Percentiles rank a stretch among this genome's conserved stretches.
Conservation (phyloP, 495 filamentous ascomycete species). For the Cairneyella variabilis region DNA sequence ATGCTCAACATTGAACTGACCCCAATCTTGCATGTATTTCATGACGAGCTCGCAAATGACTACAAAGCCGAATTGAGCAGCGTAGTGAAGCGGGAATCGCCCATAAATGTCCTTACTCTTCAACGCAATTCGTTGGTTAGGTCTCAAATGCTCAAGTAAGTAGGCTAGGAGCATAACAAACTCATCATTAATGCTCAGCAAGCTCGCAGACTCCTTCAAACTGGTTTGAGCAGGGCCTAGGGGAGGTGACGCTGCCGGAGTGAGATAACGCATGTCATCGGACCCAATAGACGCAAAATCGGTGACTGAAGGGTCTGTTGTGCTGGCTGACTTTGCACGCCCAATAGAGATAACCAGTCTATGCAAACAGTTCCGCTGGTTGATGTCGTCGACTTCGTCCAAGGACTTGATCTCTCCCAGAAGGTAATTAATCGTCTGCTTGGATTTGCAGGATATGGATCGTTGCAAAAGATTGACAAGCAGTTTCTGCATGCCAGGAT, state of each 20-base stretch:
- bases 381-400: constrained; percentile 86
- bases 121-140: constrained; percentile 65
- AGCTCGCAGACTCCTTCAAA: constrained; percentile 43
- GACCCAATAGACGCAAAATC: constrained; percentile 35
- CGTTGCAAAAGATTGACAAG: constrained; percentile 80
- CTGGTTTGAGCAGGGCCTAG: constrained; percentile 53
- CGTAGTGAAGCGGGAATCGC: constrained; percentile 89
- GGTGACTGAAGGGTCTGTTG: constrained; percentile 40
- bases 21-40: constrained; percentile 83
- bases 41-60: constrained; percentile 85
- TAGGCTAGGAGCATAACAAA: constrained; percentile 70
- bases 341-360: constrained; percentile 87
- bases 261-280: constrained; percentile 65
- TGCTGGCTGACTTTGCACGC: constrained; percentile 57
- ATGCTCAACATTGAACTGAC: constrained; percentile 73
- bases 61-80: constrained; percentile 89
- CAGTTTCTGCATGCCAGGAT: constrained; percentile 55
- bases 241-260: constrained; percentile 67
- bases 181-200: constrained; percentile 55
- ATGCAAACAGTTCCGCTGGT: constrained; percentile 89
- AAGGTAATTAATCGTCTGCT: constrained; percentile 62
- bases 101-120: constrained; percentile 71
- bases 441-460: constrained; percentile 68
- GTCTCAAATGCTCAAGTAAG: constrained; percentile 66
- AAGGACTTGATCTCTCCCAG: constrained; percentile 63